Evolutionary conservation across 2,329 filamentous ascomycete genomes (phyloP).

Genomic region (Epicoccum nigrum): DNA sequence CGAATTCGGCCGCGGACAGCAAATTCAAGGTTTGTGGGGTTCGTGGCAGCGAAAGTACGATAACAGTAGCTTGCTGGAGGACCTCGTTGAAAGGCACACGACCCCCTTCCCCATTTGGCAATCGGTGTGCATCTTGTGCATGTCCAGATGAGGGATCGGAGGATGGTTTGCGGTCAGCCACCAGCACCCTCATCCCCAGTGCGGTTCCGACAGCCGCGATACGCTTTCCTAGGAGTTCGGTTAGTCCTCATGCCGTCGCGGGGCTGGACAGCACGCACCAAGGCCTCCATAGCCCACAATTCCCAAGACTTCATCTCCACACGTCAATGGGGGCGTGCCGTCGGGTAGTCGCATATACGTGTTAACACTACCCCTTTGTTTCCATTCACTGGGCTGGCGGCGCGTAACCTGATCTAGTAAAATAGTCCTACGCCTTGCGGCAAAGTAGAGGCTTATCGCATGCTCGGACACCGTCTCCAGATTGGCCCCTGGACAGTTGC

Average conservation of each 20-base stretch:
- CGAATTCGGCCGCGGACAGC: conserved; percentile 50
- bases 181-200: conserved; percentile 57
- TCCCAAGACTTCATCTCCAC: conserved; percentile 56
- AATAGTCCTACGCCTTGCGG: conserved; percentile 51
- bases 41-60: conserved; percentile 46
- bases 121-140: conserved; percentile 11
- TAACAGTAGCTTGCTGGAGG: conserved; percentile 45
- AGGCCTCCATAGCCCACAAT: conserved; percentile 59
- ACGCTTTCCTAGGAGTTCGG: conserved; percentile 44
- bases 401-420: conserved; percentile 35
- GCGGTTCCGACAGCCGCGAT: conserved; percentile 54
- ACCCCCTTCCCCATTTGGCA: conserved; percentile 21
- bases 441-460: conserved; percentile 58
- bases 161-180: conserved; percentile 52
- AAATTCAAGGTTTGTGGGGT: conserved; percentile 42
- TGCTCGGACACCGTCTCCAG: conserved; percentile 58
- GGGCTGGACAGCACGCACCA: conserved; percentile 36
- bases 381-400: conserved; percentile 50
- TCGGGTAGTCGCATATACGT: conserved; percentile 40
- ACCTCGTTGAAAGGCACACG: conserved; percentile 48
- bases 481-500: conserved; percentile 56
- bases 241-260: conserved; percentile 16
- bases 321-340: conserved; percentile 52
- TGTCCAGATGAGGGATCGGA: conserved; percentile 10
- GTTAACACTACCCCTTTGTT: conserved; percentile 44